Base-by-base conservation (phyloP, 2,329 filamentous ascomycete genomes). In the Colletotrichum filicis region DNA sequence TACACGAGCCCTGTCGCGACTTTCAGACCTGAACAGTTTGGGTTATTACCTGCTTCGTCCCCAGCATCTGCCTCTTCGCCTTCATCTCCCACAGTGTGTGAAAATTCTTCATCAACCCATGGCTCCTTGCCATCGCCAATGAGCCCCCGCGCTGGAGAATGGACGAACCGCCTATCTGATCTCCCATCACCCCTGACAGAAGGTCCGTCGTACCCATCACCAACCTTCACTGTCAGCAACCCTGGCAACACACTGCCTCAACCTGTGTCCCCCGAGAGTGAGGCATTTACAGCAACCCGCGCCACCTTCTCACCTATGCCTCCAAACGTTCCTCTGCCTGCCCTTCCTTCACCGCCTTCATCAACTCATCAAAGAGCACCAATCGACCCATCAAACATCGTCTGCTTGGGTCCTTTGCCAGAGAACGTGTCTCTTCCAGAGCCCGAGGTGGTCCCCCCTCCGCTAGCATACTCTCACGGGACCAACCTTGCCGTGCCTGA, bases 321-420 rank as follows among this genome's bases (percentile, higher is more conserved):
- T 4, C 77, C 78, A 2, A 76, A 79, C 1, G 75, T 74, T 7
- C 77, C 79, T 2, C 63, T 72, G 9, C 30, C 65, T 61, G 9
- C 71, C 77, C 68, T 59, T 74, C 67, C 75, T 77, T 71, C 76
- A 79, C 68, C 71, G 75, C 82, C 80, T 16, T 75, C 79, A 4
- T 79, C 83, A 1, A 78, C 79, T 11, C 80, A 84, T 55, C 88
- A 89, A 67, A 83, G 85, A 46, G 84, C 85, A 0, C 85, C 86
- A 1, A 90, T 91, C 68, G 87, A 89, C 73, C 82, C 87, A 1
- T 83, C 84, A 4, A 85, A 86, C 22, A 84, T 91, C 3, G 81
- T 91, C 0, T 91, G 88, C 69, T 81, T 90, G 0, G 90, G 90
- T 0, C 85, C 86, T 6, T 76, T 91, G 5, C 89, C 89, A 0